Base-by-base conservation (phyloP, 495 filamentous ascomycete genomes). In the Lichenothelia convexa region DNA sequence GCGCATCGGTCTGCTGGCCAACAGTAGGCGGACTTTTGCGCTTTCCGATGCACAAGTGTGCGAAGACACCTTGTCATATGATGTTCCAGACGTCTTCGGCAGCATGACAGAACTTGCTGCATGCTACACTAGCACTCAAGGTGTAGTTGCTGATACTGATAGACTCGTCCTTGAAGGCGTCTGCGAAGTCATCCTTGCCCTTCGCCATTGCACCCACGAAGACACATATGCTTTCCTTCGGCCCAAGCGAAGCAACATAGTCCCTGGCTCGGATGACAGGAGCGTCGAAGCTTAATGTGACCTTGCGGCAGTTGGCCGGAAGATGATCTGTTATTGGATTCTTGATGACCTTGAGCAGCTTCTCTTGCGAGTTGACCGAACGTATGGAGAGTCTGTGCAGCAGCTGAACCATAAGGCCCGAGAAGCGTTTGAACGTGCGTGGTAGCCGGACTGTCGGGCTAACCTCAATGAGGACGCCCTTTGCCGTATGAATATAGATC, bases 131-230 rank as follows among this genome's bases (percentile, higher is more conserved):
- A 32, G 89, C 89, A 50, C 81, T 91, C 31, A 97, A 67, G 57
- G 81, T 92, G 71, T 78, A 97, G 57, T 93, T 92, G 63, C 89
- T 94, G 60, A 97, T 93, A 46, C 81, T 79, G 60, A 97, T 94
- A 45, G 87, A 77, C 55, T 97, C 89, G 55, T 97, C 89, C 46
- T 94, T 89, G 61, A 76, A 85, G 24, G 68, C 64, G 52, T 97
- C 89, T 34, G 89, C 89, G 52, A 97, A 97, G 58, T 89, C 83
- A 53, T 97, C 89, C 19, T 73, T 64, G 5, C 89, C 89, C 60
- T 93, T 95, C 40, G 89, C 89, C 86, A 97, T 95, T 38, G 89
- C 89, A 42, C 89, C 89, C 27, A 97, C 84, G 49, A 94, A 94
- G 40, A 97, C 87, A 49, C 86, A 93, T 20, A 94, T 75, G 58